Base-by-base conservation (phyloP, 805 yeast genomes). In the Saccharomycopsis fodiens region DNA sequence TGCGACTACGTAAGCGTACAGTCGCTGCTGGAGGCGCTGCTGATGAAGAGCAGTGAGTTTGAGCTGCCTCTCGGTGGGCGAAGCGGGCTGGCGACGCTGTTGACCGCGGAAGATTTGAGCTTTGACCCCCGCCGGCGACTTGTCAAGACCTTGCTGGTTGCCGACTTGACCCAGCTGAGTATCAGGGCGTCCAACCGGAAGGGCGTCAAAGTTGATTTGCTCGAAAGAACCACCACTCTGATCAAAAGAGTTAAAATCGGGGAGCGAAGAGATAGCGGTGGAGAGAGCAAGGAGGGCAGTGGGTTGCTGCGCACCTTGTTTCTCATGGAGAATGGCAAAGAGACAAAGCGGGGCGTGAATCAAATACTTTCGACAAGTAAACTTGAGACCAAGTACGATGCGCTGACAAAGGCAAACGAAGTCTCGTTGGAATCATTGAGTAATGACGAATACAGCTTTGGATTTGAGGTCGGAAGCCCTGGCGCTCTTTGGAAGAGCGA, bases 111-210 rank as follows among this genome's bases (percentile, higher is more conserved):
- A 17, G 35, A 16, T 6, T 5, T 7, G 37, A n/a, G 19, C 8
- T 15, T 32, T 10, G 40, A 34, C n/a, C 30, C 40, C 16, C 21
- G 45, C 8, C 30, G 35, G 34, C n/a, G 45, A 13, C 36, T 45
- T 20, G 38, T 17, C 4, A 45, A 36, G 37, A 41, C 44, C 15
- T 19, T 44, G 21, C 47, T 51, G 6, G 47, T 50, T 12, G 42
- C 53, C 2, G 53, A 50, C 31, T 32, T 50, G 20, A 50, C 53
- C 6, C 53, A 50, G 17, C 43, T 44, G 20, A 47, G 48, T 39
- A 50, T 50, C 16, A 13, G 52, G 25, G 42, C 49, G 4, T 38
- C 50, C 1, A 41, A 39, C 41, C 5, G 40, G 23, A 49, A 39
- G 23, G 21, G 35, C 17, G 19, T 20, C 21, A 40, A 37, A 29